Evolutionary conservation across 2,329 filamentous ascomycete genomes (phyloP).

Genomic region (Periconia digitata): DNA sequence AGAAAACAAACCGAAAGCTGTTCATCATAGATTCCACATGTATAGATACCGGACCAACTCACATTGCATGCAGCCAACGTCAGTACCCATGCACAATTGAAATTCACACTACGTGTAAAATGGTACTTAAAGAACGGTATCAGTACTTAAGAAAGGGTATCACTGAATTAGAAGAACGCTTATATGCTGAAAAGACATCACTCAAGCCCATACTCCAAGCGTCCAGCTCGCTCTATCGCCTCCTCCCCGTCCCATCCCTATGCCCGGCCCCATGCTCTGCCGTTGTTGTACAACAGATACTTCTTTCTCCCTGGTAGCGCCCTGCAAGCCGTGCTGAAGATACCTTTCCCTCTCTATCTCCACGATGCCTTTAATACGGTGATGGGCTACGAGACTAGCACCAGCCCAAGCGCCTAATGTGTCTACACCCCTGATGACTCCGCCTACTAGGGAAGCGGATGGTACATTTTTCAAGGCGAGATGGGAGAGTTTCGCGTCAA

Average conservation of each 20-base stretch:
- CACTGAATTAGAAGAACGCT: not conserved
- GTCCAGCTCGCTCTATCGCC: constrained; percentile 44
- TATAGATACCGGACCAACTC: no score
- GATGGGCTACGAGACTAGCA: constrained; percentile 68
- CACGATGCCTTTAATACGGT: constrained; percentile 69
- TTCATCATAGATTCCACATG: no score
- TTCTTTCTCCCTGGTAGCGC: constrained; percentile 62
- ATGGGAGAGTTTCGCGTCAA: constrained; percentile 60
- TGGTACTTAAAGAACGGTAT: not conserved
- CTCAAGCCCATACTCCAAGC: constrained; percentile 42
- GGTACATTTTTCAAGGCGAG: constrained; percentile 48
- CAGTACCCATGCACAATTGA: not conserved
- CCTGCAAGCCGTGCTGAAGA: constrained; percentile 65
- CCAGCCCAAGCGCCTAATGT: constrained; percentile 75
- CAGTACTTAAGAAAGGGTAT: not conserved
- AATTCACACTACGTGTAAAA: no score
- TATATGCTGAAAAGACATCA: not conserved
- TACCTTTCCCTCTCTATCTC: constrained; percentile 73
- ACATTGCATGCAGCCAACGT: not conserved
- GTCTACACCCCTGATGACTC: constrained; percentile 66
- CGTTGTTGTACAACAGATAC: constrained; percentile 60
- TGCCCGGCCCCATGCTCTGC: constrained; percentile 64
- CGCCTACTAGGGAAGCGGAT: constrained; percentile 50
- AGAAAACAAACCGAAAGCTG: no score
- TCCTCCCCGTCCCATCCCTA: constrained; percentile 21